Percentiles rank a stretch among this genome's conserved stretches.
Evolutionary conservation across 169 alveolate genomes (phyloP).

Genomic region (Eimeria falciformis): DNA sequence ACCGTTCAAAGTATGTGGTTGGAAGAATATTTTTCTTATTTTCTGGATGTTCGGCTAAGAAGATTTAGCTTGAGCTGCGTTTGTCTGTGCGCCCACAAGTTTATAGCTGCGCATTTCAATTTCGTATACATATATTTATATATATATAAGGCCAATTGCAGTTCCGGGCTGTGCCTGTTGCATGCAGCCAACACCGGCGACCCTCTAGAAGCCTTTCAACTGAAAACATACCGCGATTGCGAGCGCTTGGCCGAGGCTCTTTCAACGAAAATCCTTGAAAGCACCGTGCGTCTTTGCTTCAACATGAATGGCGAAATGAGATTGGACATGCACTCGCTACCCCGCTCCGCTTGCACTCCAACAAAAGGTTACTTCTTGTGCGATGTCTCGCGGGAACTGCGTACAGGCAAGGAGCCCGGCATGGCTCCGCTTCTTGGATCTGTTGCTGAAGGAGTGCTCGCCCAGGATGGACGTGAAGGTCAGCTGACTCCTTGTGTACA

Average conservation of each 20-base stretch:
- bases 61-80: no score
- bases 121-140: no score
- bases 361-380: background rate
- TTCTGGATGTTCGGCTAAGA: no score
- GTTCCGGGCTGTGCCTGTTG: background rate
- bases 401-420: slow-evolving; percentile 71
- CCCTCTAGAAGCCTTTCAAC: slow-evolving; percentile 34
- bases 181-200: background rate
- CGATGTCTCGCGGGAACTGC: background rate
- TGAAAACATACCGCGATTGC: slow-evolving; percentile 42
- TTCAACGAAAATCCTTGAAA: slow-evolving; percentile 78
- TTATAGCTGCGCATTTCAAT: no score
- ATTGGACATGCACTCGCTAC: background rate
- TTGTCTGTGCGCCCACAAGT: no score
- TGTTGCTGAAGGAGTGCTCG: slow-evolving; percentile 48
- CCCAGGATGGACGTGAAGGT: slow-evolving; percentile 65
- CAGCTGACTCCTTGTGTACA: background rate
- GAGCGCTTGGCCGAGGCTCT: slow-evolving; percentile 24
- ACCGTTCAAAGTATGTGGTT: no score
- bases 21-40: no score
- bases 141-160: background rate
- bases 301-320: background rate
- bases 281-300: slow-evolving; percentile 45
- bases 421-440: slow-evolving; percentile 62
- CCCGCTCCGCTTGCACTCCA: background rate